Conservation (phyloP, 441 rosid genomes). For the Pelargonium australe region DNA sequence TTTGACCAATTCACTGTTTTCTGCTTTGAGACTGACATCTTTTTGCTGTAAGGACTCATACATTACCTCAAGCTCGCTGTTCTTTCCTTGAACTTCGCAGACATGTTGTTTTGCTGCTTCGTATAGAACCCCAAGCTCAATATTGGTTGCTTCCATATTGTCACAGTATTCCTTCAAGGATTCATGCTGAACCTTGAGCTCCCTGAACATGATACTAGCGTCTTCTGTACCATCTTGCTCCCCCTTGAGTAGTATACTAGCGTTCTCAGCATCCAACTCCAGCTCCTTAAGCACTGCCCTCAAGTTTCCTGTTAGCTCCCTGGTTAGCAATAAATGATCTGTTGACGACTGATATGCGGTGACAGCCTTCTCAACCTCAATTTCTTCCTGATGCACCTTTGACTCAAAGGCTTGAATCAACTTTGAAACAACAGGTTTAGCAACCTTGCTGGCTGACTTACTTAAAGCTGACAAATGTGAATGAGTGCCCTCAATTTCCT, state of each 20-base stretch:
- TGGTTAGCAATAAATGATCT: slow-evolving; percentile 39
- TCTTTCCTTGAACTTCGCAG: slow-evolving; percentile 36
- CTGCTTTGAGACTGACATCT: slow-evolving; percentile 37
- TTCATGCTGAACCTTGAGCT: slow-evolving; percentile 44
- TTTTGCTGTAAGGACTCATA: slow-evolving; percentile 42
- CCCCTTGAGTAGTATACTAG: slow-evolving; percentile 32
- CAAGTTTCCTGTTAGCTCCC: slow-evolving; percentile 46
- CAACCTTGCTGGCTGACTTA: slow-evolving; percentile 38
- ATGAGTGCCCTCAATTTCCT: slow-evolving; percentile 48
- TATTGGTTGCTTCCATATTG: slow-evolving; percentile 47
- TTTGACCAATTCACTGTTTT: slow-evolving; percentile 46
- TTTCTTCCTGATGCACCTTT: slow-evolving; percentile 54
- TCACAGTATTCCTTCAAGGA: slow-evolving; percentile 43
- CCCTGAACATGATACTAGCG: slow-evolving; percentile 33
- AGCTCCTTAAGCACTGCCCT: slow-evolving; percentile 53
- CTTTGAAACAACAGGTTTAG: slow-evolving; percentile 60
- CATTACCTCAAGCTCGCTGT: slow-evolving; percentile 43
- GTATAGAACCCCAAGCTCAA: slow-evolving; percentile 55
- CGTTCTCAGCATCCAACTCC: slow-evolving; percentile 44
- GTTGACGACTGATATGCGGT: slow-evolving; percentile 35
- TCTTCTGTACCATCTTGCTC: slow-evolving; percentile 40
- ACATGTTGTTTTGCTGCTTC: slow-evolving; percentile 59
- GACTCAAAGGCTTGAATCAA: slow-evolving; percentile 88
- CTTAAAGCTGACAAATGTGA: slow-evolving; percentile 29
- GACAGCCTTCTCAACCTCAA: slow-evolving; percentile 36